Conservation (phyloP, 352 stramenopile genomes). For the Globisporangium uncinulatum region DNA sequence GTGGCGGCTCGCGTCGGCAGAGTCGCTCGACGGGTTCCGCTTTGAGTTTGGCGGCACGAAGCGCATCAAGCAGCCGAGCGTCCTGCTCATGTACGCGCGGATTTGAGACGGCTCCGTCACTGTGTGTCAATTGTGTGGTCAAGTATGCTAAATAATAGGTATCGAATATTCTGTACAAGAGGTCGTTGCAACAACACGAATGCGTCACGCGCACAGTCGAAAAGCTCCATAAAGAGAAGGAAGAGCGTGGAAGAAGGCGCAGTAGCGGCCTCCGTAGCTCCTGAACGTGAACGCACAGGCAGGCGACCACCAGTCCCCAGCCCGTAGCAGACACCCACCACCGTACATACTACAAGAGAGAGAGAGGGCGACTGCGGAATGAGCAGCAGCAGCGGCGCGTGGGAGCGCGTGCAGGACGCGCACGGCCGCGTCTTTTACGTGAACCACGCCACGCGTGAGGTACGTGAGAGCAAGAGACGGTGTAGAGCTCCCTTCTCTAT, state of each 20-base stretch:
- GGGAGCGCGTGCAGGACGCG: conserved; percentile 79
- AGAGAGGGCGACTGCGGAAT: background rate
- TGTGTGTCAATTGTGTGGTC: no score
- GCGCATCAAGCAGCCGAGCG: conserved; percentile 61
- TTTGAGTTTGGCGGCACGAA: conserved; percentile 66
- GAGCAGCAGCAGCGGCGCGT: conserved; percentile 22
- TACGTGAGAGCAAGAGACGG: conserved; percentile 13
- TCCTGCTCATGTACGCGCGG: conserved; percentile 33
- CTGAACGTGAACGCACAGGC: no score
- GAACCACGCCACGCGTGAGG: conserved; percentile 76
- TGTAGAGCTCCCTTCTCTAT: background rate
- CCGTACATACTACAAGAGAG: background rate
- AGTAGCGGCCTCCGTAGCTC: no score
- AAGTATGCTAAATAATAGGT: no score
- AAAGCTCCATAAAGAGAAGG: background rate
- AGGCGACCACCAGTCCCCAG: no score
- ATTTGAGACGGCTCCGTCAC: no score
- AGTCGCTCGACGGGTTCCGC: conserved; percentile 28
- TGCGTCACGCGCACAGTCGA: background rate
- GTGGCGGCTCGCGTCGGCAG: conserved; percentile 27
- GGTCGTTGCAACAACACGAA: no score
- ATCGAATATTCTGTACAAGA: no score
- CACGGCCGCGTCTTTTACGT: conserved; percentile 84
- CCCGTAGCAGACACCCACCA: no score
- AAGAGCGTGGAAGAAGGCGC: no score